Percentiles rank a stretch among this genome's conserved stretches.
Conservation (phyloP, 164 flowering plant species). For the Magnolia changhungtana region DNA sequence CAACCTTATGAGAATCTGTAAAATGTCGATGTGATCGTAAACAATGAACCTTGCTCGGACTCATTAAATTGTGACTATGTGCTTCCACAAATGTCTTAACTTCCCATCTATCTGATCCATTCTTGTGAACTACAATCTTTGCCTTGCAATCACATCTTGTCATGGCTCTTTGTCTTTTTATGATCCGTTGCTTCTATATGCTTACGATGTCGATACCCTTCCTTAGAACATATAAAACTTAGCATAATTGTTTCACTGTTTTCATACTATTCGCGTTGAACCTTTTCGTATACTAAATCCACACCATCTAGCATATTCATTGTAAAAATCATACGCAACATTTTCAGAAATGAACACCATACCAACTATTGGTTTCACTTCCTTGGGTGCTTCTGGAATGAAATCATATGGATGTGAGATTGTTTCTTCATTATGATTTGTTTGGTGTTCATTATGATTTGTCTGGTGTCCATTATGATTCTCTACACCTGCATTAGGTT, state of each 20-base stretch:
- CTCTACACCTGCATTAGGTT: too few species aligned
- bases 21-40: too few species aligned
- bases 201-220: not conserved
- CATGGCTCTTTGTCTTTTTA: not conserved
- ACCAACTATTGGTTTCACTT: not conserved
- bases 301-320: not conserved
- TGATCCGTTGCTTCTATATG: not conserved
- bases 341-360: not conserved
- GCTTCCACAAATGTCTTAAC: too few species aligned
- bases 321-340: not conserved
- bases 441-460: too few species aligned
- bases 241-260: not conserved
- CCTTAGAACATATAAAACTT: not conserved
- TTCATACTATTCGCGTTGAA: not conserved
- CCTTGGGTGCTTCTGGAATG: not conserved
- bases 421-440: too few species aligned
- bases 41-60: too few species aligned
- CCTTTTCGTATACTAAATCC: not conserved
- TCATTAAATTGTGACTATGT: too few species aligned
- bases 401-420: too few species aligned
- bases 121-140: not conserved
- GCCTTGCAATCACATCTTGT: not conserved
- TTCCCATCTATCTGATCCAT: not conserved
- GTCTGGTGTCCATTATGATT: too few species aligned
- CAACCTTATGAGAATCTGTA: too few species aligned